A percentile compares a stretch with the other conserved stretches of the same genome.
Conservation (phyloP, 164 flowering plant genomes). For the Stephania japonica region DNA sequence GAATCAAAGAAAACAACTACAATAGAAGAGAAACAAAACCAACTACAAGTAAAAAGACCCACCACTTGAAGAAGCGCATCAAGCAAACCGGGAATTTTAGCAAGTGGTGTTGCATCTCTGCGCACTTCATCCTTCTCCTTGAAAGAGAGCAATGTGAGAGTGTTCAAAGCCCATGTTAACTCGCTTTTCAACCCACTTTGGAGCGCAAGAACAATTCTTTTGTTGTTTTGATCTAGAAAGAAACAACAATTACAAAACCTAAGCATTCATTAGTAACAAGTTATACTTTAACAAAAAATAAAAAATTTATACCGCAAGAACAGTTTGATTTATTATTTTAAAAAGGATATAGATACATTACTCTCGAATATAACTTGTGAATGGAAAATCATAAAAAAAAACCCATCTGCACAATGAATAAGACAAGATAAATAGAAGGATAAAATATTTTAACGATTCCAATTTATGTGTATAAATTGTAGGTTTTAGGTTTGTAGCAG, state of each 20-base stretch:
- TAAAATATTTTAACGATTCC: too few relatives aligned
- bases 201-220: slow-evolving; percentile 86
- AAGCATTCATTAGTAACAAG: neutral
- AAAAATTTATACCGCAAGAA: too few relatives aligned
- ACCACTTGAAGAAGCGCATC: slow-evolving; percentile 99
- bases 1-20: neutral
- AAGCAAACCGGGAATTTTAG: slow-evolving; percentile 83
- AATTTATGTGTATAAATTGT: too few relatives aligned
- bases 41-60: slow-evolving; percentile 22
- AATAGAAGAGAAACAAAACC: neutral
- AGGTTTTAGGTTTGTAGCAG: too few relatives aligned
- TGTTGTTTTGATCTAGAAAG: slow-evolving; percentile 77
- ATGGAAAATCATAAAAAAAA: neutral
- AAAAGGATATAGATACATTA: neutral
- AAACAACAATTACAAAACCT: neutral
- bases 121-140: slow-evolving; percentile 94
- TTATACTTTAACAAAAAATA: neutral
- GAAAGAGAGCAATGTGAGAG: slow-evolving; percentile 94
- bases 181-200: slow-evolving; percentile 99
- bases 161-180: slow-evolving; percentile 88
- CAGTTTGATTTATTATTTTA: too few relatives aligned
- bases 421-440: too few relatives aligned
- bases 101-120: slow-evolving; percentile 86
- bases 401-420: neutral
- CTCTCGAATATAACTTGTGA: neutral